phyloP scores from a whole-genome alignment of 208 protist species.

The Trypanosoma boissoni region DNA sequence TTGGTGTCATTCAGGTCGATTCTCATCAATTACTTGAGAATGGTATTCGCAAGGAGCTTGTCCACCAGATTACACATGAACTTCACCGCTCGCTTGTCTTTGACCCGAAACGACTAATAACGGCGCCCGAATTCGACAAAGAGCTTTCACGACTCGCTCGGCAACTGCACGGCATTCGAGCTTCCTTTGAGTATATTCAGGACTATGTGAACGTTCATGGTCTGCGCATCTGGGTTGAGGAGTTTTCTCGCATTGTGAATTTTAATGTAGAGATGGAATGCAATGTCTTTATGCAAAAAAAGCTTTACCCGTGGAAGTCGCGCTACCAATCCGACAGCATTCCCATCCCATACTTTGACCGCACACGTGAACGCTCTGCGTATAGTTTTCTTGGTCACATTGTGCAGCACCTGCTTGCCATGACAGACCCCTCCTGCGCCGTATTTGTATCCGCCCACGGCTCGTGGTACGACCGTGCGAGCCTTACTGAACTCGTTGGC shows the following conservation, averaged over 20 bases:
- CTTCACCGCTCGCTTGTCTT: constrained; percentile 74
- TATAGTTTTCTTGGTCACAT: constrained; percentile 93
- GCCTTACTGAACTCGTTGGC: constrained; percentile 73
- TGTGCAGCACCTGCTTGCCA: constrained; percentile 82
- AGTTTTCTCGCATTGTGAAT: constrained; percentile 95
- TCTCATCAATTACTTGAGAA: constrained; percentile 96
- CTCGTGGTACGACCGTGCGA: constrained; percentile 81
- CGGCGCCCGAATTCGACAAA: constrained; percentile 51
- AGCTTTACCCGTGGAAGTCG: constrained; percentile 87
- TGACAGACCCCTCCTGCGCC: constrained; percentile 76
- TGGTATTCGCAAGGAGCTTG: constrained; percentile 95
- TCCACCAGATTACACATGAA: constrained; percentile 72
- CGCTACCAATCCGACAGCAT: constrained; percentile 91
- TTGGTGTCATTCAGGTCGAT: constrained; percentile 97
- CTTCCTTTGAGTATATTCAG: constrained; percentile 96
- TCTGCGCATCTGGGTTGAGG: constrained; percentile 96
- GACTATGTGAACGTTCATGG: constrained; percentile 98
- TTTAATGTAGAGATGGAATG: constrained; percentile 98
- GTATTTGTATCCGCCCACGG: constrained; percentile 81
- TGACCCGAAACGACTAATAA: constrained; percentile 34
- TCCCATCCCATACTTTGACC: constrained; percentile 91
- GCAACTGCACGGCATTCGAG: constrained; percentile 87
- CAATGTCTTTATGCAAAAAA: constrained; percentile 93
- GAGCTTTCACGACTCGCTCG: constrained; percentile 70
- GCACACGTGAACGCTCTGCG: constrained; percentile 25